Conservation (phyloP, 2,329 filamentous ascomycete species). For the Alternaria conjuncta region DNA sequence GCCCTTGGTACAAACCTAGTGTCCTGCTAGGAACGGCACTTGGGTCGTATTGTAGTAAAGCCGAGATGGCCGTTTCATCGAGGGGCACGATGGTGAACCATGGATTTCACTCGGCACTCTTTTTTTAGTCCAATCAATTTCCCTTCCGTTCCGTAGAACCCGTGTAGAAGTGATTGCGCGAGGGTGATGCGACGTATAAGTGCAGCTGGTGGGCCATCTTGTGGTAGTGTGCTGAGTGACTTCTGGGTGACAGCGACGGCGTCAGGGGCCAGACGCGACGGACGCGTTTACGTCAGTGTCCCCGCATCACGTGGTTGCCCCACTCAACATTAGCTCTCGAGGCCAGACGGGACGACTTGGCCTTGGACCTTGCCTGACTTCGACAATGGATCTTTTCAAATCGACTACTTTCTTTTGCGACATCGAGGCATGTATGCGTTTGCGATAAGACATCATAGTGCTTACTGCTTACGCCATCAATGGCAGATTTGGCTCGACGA, state of each 20-base stretch:
- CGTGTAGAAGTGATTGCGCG: background rate
- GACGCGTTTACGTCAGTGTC: background rate
- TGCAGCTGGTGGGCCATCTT: background rate
- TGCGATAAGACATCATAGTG: background rate
- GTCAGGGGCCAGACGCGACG: background rate
- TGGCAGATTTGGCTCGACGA: background rate
- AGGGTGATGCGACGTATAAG: background rate
- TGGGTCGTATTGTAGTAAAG: background rate
- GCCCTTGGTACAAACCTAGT: slow-evolving; percentile 5
- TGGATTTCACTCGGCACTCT: background rate
- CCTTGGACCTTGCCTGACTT: background rate
- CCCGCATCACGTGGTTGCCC: background rate
- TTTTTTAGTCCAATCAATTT: background rate
- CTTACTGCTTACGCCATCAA: background rate
- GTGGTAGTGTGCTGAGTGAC: background rate
- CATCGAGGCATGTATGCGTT: background rate
- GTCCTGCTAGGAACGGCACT: slow-evolving; percentile 3
- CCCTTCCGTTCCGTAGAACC: background rate
- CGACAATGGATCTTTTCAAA: background rate
- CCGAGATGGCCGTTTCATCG: slow-evolving; percentile 6
- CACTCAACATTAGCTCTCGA: background rate
- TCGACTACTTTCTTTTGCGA: background rate
- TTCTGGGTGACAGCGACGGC: background rate
- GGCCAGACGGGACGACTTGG: background rate
- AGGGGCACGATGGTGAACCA: slow-evolving; percentile 3